Evolutionary conservation across 208 protist genomes (phyloP), one percentile per base, ranked within the genome.

Genomic region (Crithidia brevicula): DNA sequence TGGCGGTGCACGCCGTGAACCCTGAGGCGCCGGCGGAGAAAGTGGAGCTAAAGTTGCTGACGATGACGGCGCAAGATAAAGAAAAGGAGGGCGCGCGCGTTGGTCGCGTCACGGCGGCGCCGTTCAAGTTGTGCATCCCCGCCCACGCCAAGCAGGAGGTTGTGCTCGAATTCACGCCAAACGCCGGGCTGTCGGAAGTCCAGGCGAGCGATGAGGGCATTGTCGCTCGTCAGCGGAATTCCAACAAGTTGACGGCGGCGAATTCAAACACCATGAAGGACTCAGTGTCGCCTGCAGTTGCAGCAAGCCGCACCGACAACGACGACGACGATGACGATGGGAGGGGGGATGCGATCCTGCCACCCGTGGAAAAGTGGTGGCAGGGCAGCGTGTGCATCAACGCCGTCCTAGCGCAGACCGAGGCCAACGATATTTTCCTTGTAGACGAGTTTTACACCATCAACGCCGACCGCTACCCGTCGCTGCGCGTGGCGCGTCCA

Each of bases 381-480:
- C 60, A 84, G 45, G 92, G 88, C 67, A 88, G 86, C 42, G 72
- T 95, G 23, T 85, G 92, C 60, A 88, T 97, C 57, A 74, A 83
- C 22, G 79, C 88, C 22, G 76, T 85, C 50, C 54, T 94, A 15
- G 88, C 89, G 15, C 70, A 86, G 33, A 95, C 72, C 43, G 46
- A 75, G 47, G 87, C 90, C 66, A 97, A 97, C 77, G 89, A 97
- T 59, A 49, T 79, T 11, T 97, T 97, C 76, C 68, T 95, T 40
- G 85, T 97, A 40, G 88, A 95, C 57, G 92, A 95, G 57, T 97
- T 95, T 67, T 97, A 97, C 83, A 67, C 81, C 9, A 31, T 74
- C n/a, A 28, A 97, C 79, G 68, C 80, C 9, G 72, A 72, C 5
- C 67, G 75, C 31, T 95, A 91, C 73, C 89, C 86, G 8, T 84